A percentile compares a stretch with the other conserved stretches of the same genome.
These are phyloP conservation scores for Globisporangium ultimum DNA, from an alignment of 352 stramenopile genomes.

Conservation along the genomic window DNA sequence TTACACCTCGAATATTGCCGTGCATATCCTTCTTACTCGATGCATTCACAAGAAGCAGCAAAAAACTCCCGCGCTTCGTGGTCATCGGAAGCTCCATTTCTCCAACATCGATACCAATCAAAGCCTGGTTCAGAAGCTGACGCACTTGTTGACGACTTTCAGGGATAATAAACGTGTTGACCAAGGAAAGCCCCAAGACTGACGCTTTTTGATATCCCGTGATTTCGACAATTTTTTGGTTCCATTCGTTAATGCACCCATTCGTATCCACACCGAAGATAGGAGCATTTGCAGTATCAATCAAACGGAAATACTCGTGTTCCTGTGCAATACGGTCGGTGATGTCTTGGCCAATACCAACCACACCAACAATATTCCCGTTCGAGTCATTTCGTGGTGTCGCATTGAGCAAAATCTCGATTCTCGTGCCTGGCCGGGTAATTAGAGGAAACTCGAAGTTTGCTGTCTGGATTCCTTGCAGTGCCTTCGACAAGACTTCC, in stretches of 20 bases:
- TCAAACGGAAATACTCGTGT: slow-evolving; percentile 69
- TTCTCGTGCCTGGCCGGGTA: slow-evolving; percentile 47
- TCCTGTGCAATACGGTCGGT: slow-evolving; percentile 71
- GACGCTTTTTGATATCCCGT: slow-evolving; percentile 74
- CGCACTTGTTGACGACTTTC: slow-evolving; percentile 68
- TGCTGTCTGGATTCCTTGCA: slow-evolving; percentile 71
- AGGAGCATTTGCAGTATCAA: slow-evolving; percentile 73
- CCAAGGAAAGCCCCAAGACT: slow-evolving; percentile 66
- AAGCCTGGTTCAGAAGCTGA: slow-evolving; percentile 70
- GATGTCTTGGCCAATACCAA: slow-evolving; percentile 85
- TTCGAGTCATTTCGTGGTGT: slow-evolving; percentile 62
- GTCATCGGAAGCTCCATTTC: slow-evolving; percentile 88
- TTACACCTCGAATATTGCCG: slow-evolving; percentile 90
- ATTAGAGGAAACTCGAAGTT: slow-evolving; percentile 91
- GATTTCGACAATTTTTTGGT: slow-evolving; percentile 85
- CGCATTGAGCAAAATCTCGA: slow-evolving; percentile 77
- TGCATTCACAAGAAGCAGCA: slow-evolving; percentile 77
- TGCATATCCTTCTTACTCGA: slow-evolving; percentile 90
- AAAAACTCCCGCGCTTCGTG: slow-evolving; percentile 59
- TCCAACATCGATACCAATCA: slow-evolving; percentile 85
- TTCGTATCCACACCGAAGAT: slow-evolving; percentile 86
- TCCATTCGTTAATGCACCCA: slow-evolving; percentile 85
- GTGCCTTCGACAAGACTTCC: slow-evolving; percentile 66
- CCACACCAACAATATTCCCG: slow-evolving; percentile 82
- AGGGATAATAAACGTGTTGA: slow-evolving; percentile 75